Evolutionary conservation across 2,329 filamentous ascomycete species (phyloP).

Genomic region (Botrytis fabae): DNA sequence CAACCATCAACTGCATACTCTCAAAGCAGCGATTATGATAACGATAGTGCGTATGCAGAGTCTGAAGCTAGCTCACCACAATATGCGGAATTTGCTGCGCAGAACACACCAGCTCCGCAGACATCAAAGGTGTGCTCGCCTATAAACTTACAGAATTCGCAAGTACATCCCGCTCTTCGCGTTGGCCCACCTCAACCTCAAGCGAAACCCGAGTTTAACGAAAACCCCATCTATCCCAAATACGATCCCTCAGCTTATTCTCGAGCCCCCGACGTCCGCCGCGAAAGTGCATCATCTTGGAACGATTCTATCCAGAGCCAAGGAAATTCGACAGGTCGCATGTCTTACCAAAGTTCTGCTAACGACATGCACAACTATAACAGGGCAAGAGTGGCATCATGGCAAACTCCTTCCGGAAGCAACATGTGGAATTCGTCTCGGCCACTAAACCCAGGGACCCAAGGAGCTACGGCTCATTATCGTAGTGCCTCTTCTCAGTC

Average conservation of each 20-base stretch:
- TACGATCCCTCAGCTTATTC: conserved; percentile 12
- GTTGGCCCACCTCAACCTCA: not conserved
- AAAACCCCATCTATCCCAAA: not conserved
- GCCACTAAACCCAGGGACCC: not conserved
- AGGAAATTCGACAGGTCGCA: not conserved
- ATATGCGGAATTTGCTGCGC: not conserved
- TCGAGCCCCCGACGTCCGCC: not conserved
- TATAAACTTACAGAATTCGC: conserved; percentile 6
- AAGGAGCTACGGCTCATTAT: conserved; percentile 4
- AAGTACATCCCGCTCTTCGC: conserved; percentile 15
- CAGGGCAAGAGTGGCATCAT: conserved; percentile 12
- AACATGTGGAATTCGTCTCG: conserved; percentile 11
- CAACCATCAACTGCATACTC: conserved; percentile 20
- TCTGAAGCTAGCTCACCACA: conserved; percentile 4
- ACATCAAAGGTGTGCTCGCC: conserved; percentile 2
- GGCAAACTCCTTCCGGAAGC: not conserved
- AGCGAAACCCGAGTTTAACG: not conserved
- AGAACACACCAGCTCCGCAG: conserved; percentile 1
- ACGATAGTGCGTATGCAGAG: conserved; percentile 10
- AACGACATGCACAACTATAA: not conserved
- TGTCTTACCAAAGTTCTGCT: not conserved
- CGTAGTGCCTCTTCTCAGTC: conserved; percentile 11
- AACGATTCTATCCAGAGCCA: not conserved
- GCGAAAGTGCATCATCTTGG: conserved; percentile 17
- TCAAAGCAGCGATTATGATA: conserved; percentile 23